Base-by-base conservation (phyloP, 805 yeast species). In the Candida berthetii region DNA sequence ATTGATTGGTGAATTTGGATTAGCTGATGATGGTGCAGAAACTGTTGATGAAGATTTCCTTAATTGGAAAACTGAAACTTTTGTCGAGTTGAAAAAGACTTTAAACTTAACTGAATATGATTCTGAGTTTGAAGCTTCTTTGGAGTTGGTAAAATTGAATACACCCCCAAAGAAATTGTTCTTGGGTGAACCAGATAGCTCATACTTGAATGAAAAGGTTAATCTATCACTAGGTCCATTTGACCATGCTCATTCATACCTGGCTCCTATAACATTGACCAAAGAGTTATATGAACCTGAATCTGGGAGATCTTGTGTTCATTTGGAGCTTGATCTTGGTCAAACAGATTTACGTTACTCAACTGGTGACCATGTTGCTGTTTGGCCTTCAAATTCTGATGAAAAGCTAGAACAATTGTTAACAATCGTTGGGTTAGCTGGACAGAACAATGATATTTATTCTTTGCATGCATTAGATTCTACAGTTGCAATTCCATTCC, bases 21-120 rank as follows among this genome's bases (percentile, higher is more conserved):
- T 79, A 62, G 99, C 96, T 61, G 99, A 91, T 59, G 99, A 93
- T 59, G 97, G 96, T 55, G 75, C 76, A 47, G 98, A 95, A 40
- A 78, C 96, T 41, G 80, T 91, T 73, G 98, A 91, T 62, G 99
- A 91, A 65, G 98, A 93, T 65, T 91, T 78, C 62, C 65, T 91
- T 57, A 69, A 89, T 36, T 91, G 99, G 99, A 93, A 90, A 64
- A 97, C 90, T 48, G 61, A 66, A 13, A 69, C 83, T 44, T 76
- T 88, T 53, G 85, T 80, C 14, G 60, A 74, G 3, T 71, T 90
- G 64, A 80, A 82, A 55, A 72, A 72, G 45, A 67, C 74, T 38
- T 70, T 86, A 54, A 68, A 75, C 43, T 69, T 90, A 42, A 81
- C 82, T 52, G 97, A 90, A 65, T 85, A 77, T 48, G 96, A 89